Conservation (phyloP, 768 basidiomycete genomes). For the Boletus pseudo-olivaceus region DNA sequence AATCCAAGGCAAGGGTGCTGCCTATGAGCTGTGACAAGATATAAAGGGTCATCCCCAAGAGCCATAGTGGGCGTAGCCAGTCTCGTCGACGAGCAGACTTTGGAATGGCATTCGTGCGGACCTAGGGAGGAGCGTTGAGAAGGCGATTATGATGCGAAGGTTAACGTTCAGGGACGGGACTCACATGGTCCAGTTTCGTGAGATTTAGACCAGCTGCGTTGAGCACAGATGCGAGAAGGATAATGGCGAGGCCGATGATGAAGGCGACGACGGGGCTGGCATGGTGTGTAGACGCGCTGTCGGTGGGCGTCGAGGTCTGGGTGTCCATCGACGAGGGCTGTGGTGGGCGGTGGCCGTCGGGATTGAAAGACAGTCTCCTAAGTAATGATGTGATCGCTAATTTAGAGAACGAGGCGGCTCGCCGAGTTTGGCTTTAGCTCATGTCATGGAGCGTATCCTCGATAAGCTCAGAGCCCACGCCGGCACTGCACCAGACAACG, state of each 20-base stretch:
- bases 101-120: constrained; percentile 71
- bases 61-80: constrained; percentile 84
- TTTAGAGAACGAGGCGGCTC: too few relatives aligned
- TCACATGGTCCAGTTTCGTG: constrained; percentile 88
- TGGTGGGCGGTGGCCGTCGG: not conserved
- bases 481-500: constrained; percentile 6
- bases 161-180: constrained; percentile 21
- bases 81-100: constrained; percentile 70
- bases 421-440: not conserved
- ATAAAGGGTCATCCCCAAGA: constrained; percentile 91
- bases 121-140: constrained; percentile 37
- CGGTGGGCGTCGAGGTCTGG: constrained; percentile 14
- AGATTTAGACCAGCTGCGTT: constrained; percentile 93
- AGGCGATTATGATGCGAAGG: not conserved
- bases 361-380: constrained; percentile 16
- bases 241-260: constrained; percentile 82
- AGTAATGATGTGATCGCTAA: not conserved
- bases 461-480: constrained; percentile 18
- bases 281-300: constrained; percentile 34
- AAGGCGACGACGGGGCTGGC: constrained; percentile 66
- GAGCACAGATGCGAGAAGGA: constrained; percentile 78
- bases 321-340: constrained; percentile 19
- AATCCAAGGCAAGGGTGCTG: constrained; percentile 81
- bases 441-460: constrained; percentile 28
- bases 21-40: constrained; percentile 88